A percentile compares a stretch with the other conserved stretches of the same genome.
phyloP scores from a whole-genome alignment of 2,329 filamentous ascomycete genomes.

The Didymosphaeria variabile region DNA sequence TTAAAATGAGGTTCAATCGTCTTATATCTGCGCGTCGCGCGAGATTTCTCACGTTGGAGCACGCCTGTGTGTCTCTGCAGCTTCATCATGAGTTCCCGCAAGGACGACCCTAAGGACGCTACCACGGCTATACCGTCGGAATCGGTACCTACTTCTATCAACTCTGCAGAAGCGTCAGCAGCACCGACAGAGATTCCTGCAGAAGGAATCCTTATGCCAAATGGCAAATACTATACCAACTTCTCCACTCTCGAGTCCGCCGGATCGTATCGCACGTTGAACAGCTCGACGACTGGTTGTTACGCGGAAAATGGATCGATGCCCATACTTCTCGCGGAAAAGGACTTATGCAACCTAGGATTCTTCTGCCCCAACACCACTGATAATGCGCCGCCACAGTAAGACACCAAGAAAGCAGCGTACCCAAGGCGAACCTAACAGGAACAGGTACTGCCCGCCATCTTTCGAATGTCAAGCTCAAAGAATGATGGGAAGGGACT shows the following conservation, averaged over 20 bases:
- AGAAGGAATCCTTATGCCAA: not conserved
- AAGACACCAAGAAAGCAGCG: not conserved
- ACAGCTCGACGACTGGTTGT: conserved; percentile 17
- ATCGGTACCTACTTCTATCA: not conserved
- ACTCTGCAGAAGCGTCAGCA: not conserved
- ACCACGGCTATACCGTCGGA: not conserved
- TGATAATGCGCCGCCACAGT: conserved; percentile 15
- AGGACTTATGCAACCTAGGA: conserved; percentile 13
- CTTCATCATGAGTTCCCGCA: conserved; percentile 7
- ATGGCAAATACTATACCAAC: conserved; percentile 10
- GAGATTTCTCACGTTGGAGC: conserved; percentile 2
- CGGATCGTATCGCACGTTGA: conserved; percentile 1
- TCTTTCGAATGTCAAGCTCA: conserved; percentile 5
- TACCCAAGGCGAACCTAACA: not conserved
- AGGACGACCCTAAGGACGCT: not conserved
- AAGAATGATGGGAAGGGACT: conserved; percentile 4
- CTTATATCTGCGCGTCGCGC: conserved; percentile 11
- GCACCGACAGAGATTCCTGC: conserved; percentile 1
- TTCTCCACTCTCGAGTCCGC: conserved; percentile 16
- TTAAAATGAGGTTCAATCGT: conserved; percentile 5
- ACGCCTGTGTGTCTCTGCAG: not conserved
- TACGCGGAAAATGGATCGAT: conserved; percentile 18
- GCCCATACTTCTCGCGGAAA: conserved; percentile 11
- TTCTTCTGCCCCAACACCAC: conserved; percentile 20
- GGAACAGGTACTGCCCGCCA: conserved; percentile 12